These are phyloP conservation scores for Mycena leptocephala DNA, from an alignment of 768 basidiomycete species.

Conservation along the genomic window DNA sequence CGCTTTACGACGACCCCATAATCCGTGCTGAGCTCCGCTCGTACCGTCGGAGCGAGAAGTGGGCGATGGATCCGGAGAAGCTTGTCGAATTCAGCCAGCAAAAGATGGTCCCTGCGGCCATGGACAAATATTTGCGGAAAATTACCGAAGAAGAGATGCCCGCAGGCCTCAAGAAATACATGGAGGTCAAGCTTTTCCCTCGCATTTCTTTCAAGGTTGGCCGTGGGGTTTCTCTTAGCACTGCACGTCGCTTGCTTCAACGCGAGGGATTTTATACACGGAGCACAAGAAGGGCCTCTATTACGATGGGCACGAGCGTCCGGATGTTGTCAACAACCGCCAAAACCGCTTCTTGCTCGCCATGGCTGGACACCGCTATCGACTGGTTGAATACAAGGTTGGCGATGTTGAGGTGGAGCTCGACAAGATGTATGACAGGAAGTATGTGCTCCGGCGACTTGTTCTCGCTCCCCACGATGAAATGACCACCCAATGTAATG, in stretches of 20 bases:
- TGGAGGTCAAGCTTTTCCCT: slow-evolving; percentile 53
- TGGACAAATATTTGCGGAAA: slow-evolving; percentile 46
- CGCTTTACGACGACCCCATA: slow-evolving; percentile 46
- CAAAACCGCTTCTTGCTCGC: slow-evolving; percentile 21
- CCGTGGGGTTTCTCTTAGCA: slow-evolving; percentile 49
- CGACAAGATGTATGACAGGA: not conserved
- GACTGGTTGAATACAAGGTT: no score
- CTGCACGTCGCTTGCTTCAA: slow-evolving; percentile 49
- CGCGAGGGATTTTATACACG: slow-evolving; percentile 47
- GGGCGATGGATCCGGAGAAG: slow-evolving; percentile 53
- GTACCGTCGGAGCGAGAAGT: slow-evolving; percentile 52
- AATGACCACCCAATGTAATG: slow-evolving; percentile 22
- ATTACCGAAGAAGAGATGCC: slow-evolving; percentile 52
- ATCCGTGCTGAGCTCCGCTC: slow-evolving; percentile 46
- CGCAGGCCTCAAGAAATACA: no score
- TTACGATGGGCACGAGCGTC: slow-evolving; percentile 37
- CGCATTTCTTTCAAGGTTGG: slow-evolving; percentile 44
- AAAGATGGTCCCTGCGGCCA: slow-evolving; percentile 44
- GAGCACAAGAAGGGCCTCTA: no score
- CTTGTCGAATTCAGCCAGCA: slow-evolving; percentile 43
- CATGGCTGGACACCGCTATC: slow-evolving; percentile 5
- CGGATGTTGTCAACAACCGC: slow-evolving; percentile 26
- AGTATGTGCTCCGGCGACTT: slow-evolving; percentile 19
- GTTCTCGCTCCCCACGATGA: slow-evolving; percentile 4
- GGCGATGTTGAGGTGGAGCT: not conserved